Evolutionary conservation across 176 grass and related monocot species (phyloP), one percentile per base, ranked within the genome.

Genomic region (Aechmea fasciata): DNA sequence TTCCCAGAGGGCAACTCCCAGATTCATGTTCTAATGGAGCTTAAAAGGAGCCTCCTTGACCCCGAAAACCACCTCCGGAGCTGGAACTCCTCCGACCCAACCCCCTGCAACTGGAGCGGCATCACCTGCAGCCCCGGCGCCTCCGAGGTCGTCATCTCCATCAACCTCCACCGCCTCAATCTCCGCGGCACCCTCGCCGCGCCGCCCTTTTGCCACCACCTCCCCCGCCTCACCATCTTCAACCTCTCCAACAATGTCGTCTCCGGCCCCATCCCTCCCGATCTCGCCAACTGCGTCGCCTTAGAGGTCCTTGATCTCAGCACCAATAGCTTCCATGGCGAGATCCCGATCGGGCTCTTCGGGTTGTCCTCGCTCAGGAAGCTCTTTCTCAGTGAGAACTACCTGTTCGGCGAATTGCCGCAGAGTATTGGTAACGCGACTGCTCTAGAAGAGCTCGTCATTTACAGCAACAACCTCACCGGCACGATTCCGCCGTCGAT

Each of bases 391-490:
- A 99, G 89, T 75, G 94, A 99, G 77, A 99, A 99, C 67, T 77
- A 77, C 22, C 82, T 99, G 18, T 61, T 3, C 51, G 82, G 87
- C 2, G 72, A 78, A 64, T 93, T 99, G 29, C 87, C 94, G 0
- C 11, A 48, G 1, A 59, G 53, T 66, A 78, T 99, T 54, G 86
- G 89, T 69, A 69, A 82, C 47, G 79, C 90, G 57, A 41, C 72
- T 54, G 75, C 75, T 10, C 89, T 99, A 52, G 82, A 93, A 74
- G 89, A 93, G 83, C 82, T 99, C 65, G 94, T 88, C 61, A 84
- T 99, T 69, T 90, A 99, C 74, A 99, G 84, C 64, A 99, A 99
- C 79, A 99, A 99, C 67, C 87, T 99, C 65, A 93, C 94, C 2
- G 84, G 94, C 5, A 50, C 0, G 18, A 99, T 99, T 81, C 94